These are phyloP conservation scores for Rhizoclosmatium sp. DNA, from an alignment of 192 early-diverging fungal genomes.

Conservation along the genomic window DNA sequence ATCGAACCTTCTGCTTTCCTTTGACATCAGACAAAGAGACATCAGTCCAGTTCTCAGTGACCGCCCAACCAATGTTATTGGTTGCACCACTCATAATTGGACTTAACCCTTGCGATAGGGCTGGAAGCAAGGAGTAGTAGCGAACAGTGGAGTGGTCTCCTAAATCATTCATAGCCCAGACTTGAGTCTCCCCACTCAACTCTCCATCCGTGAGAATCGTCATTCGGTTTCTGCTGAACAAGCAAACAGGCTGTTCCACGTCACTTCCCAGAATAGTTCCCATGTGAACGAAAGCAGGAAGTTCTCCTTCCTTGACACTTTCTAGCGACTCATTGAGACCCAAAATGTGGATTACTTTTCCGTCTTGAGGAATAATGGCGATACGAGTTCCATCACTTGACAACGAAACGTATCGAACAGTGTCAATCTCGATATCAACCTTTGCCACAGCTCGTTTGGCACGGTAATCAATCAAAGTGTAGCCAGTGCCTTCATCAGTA, in stretches of 20 bases:
- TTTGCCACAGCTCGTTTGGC: conserved; percentile 34
- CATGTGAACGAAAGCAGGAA: conserved; percentile 21
- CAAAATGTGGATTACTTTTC: conserved; percentile 39
- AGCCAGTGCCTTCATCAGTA: conserved; percentile 38
- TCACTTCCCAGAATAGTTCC: conserved; percentile 38
- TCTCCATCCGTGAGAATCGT: conserved; percentile 39
- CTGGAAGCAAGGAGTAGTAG: conserved; percentile 34
- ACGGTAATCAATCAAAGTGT: conserved; percentile 40
- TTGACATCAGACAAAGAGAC: conserved; percentile 33
- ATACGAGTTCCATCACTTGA: conserved; percentile 35
- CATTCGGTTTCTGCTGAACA: conserved; percentile 31
- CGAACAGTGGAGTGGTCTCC: conserved; percentile 42
- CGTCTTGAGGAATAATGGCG: conserved; percentile 35
- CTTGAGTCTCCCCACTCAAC: conserved; percentile 4
- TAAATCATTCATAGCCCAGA: conserved; percentile 39
- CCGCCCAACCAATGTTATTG: conserved; percentile 27
- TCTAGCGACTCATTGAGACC: conserved; percentile 19
- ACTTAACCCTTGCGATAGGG: conserved; percentile 20
- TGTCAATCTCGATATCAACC: conserved; percentile 35
- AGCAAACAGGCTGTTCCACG: conserved; percentile 32
- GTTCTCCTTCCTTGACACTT: neutral
- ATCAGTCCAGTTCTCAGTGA: conserved; percentile 32
- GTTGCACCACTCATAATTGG: conserved; percentile 22
- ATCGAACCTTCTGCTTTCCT: conserved; percentile 29
- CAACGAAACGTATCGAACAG: conserved; percentile 33